Evolutionary conservation across 495 filamentous ascomycete species (phyloP), one percentile per base, ranked within the genome.

Genomic region (Beverwykella pulmonaria): DNA sequence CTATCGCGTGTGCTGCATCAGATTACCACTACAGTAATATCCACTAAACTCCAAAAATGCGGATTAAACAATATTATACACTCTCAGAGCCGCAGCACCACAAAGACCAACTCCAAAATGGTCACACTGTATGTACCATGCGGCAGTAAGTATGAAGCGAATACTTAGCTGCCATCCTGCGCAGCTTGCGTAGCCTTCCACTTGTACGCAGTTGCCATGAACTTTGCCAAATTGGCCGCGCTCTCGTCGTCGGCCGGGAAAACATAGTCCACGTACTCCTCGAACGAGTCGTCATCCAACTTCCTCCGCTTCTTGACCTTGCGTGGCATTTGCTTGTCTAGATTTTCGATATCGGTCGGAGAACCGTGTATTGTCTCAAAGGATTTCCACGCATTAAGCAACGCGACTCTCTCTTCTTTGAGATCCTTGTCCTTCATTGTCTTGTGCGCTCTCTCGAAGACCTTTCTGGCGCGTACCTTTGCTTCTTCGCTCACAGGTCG

Each of bases 201-300:
- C 53, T 86, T 83, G 70, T 92, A 87, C 59, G 93, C 94, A 83
- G 85, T 90, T 67, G 89, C 86, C 70, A 97, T 78, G 76, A 98
- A 77, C 72, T 89, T 92, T 26, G 90, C 89, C 73, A 97, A 81
- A 65, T 90, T 92, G 65, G 89, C 89, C 61, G 90, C 89, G 69
- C 90, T 89, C 78, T 91, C 85, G 78, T 97, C 93, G 81, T 98
- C 94, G 8, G 92, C 93, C 5, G 94, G 94, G 87, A 98, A 98
- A 50, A 98, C 84, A 74, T 93, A 97, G 76, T 98, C 94, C 82
- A 93, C 85, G 76, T 96, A 98, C 79, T 98, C 94, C 83, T 98
- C 94, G 82, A 91, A 97, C 20, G 85, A 88, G 75, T 96, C 93
- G 79, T 97, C 93, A 75, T 96, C 93, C 78, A 97, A 74, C 86